Evolutionary conservation across 768 basidiomycete genomes (phyloP), one percentile per base, ranked within the genome.

Genomic region (Tephrocybe sp.): DNA sequence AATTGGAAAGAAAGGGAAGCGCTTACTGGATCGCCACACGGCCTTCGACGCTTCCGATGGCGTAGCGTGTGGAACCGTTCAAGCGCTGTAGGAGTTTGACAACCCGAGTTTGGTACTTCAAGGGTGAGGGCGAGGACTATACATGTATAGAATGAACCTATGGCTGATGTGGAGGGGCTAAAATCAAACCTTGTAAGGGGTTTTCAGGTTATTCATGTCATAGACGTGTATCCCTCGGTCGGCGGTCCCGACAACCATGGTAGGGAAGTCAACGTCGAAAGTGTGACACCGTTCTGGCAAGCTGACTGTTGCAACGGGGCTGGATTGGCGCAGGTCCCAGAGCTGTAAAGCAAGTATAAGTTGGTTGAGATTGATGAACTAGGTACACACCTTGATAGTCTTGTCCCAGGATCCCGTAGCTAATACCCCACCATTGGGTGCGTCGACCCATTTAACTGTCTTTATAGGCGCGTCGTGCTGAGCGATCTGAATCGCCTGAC

Each of bases 391-490:
- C 79, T 94, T 96, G 66, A 98, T 70, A 1, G 91, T 95, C 72
- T 95, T 96, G 68, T 99, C 96, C 96, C 96, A 99, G 48, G 93
- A 93, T 11, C 94, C 97, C 1, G 96, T 98, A 11, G 86, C 91
- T 17, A 95, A 74, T 55, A 94, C 83, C 11, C 90, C 83, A 33
- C 80, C 79, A 55, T 80, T 80, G 20, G 83, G 84, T 4, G 85
- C 79, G 55, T 94, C 87, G 40, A 92, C 76, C 84, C 88, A 94
- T 50, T 83, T 79, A 25, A 92, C 85, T 51, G 80, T 84, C 66
- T 85, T 90, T 61, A 96, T 84, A 10, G 90, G 90, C 37, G 86
- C 90, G 65, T 97, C 93, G 55, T 97, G 94, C 54, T 88, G 88
- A 14, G 91, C 93, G 38, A 97, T 87, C 65, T 95, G 93, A 3